phyloP scores from a whole-genome alignment of 495 filamentous ascomycete genomes.

The Neurospora terricola region DNA sequence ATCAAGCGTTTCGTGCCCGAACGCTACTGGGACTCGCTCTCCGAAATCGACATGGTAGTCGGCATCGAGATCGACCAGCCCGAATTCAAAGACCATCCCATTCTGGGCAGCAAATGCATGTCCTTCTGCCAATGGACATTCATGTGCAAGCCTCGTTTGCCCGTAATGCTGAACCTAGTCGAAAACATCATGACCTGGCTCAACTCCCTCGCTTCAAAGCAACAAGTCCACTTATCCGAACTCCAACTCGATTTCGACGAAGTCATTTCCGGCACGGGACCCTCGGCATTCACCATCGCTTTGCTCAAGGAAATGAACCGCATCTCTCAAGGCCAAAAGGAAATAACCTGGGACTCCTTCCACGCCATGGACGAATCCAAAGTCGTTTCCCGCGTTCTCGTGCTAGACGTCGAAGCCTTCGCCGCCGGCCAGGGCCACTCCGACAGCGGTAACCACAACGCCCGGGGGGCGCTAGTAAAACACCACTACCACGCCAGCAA shows the following conservation, averaged over 20 bases:
- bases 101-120: slow-evolving; percentile 46
- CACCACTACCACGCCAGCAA: slow-evolving; percentile 53
- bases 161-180: slow-evolving; percentile 48
- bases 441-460: slow-evolving; percentile 48
- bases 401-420: slow-evolving; percentile 53
- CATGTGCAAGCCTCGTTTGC: slow-evolving; percentile 45
- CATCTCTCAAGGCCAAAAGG: neutral
- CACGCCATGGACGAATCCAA: slow-evolving; percentile 47
- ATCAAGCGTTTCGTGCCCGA: slow-evolving; percentile 39
- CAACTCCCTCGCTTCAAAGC: slow-evolving; percentile 34
- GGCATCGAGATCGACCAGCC: slow-evolving; percentile 56
- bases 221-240: slow-evolving; percentile 38
- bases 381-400: slow-evolving; percentile 42
- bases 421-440: slow-evolving; percentile 55
- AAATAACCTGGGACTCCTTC: slow-evolving; percentile 43
- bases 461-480: slow-evolving; percentile 45
- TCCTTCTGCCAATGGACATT: slow-evolving; percentile 62
- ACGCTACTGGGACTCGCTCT: slow-evolving; percentile 23
- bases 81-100: slow-evolving; percentile 45
- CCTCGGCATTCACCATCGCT: slow-evolving; percentile 50
- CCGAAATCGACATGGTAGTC: slow-evolving; percentile 48
- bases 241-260: slow-evolving; percentile 52
- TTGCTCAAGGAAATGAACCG: slow-evolving; percentile 46
- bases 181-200: slow-evolving; percentile 50
- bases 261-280: slow-evolving; percentile 53